Evolutionary conservation across 805 yeast genomes (phyloP).

Genomic region (Cyberlindnera mississippiensis): DNA sequence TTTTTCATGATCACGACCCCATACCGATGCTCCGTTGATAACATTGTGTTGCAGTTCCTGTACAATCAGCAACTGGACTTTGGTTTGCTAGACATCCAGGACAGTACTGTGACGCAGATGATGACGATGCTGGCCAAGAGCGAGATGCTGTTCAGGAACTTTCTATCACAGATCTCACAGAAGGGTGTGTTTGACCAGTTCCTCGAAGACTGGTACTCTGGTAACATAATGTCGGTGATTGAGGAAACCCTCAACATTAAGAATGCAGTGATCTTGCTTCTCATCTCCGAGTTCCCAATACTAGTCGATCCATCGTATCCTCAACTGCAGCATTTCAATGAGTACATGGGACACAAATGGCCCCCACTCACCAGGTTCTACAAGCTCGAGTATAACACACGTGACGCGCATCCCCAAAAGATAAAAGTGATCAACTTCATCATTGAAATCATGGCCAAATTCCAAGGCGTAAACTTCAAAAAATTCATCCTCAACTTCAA

Average conservation of each 20-base stretch:
- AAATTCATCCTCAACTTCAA: slow-evolving; percentile 15
- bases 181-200: slow-evolving; percentile 6
- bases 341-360: not conserved
- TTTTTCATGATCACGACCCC: slow-evolving; percentile 7
- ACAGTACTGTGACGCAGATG: slow-evolving; percentile 1
- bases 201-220: slow-evolving; percentile 15
- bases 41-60: slow-evolving; percentile 7
- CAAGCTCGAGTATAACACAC: slow-evolving; percentile 1
- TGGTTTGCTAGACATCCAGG: not conserved
- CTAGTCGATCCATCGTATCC: slow-evolving; percentile 4
- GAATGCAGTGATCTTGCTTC: not conserved
- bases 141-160: slow-evolving; percentile 14
- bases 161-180: not conserved
- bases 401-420: slow-evolving; percentile 5
- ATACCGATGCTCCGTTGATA: slow-evolving; percentile 6
- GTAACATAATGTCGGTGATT: slow-evolving; percentile 5
- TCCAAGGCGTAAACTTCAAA: slow-evolving; percentile 4
- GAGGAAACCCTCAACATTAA: not conserved
- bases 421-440: slow-evolving; percentile 13
- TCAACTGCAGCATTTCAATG: not conserved
- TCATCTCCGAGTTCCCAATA: slow-evolving; percentile 9
- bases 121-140: slow-evolving; percentile 13
- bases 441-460: slow-evolving; percentile 6
- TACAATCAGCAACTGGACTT: slow-evolving; percentile 9
- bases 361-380: slow-evolving; percentile 8